A percentile compares a stretch with the other conserved stretches of the same genome.
These are phyloP conservation scores for Hyphodiscus sp. DNA, from an alignment of 2,329 filamentous ascomycete species.

Conservation along the genomic window DNA sequence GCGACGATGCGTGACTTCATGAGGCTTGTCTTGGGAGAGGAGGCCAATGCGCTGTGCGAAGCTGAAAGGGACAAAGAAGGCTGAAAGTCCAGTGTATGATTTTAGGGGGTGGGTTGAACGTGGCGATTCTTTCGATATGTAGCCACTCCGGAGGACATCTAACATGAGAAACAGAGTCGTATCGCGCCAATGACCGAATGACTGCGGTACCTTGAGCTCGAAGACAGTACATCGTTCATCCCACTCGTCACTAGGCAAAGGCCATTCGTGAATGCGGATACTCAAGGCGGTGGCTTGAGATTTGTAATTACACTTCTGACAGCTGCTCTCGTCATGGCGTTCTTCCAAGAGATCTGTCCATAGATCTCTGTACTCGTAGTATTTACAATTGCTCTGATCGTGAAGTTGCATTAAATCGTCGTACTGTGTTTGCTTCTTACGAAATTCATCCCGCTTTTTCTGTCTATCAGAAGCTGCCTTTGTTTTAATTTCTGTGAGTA, in stretches of 20 bases:
- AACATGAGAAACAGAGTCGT: no score
- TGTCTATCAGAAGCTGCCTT: constrained; percentile 30
- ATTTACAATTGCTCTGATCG: constrained; percentile 1
- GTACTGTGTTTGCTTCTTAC: constrained; percentile 25
- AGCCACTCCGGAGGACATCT: no score
- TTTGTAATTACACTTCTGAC: constrained; percentile 32
- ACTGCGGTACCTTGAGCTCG: constrained; percentile 38
- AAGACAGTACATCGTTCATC: constrained; percentile 42
- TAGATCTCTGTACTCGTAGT: background rate
- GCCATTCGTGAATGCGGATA: constrained; percentile 50
- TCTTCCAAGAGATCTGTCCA: background rate
- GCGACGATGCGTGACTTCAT: no score
- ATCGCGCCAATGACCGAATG: constrained; percentile 40
- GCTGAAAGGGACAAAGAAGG: background rate
- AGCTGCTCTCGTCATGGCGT: constrained; percentile 16
- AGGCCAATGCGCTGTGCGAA: constrained; percentile 2
- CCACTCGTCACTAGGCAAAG: constrained; percentile 33
- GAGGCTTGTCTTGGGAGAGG: constrained; percentile 6
- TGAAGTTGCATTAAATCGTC: constrained; percentile 20
- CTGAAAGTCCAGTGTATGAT: background rate
- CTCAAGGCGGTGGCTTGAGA: constrained; percentile 30
- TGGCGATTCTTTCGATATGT: background rate
- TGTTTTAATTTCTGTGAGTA: constrained; percentile 30
- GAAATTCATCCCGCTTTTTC: constrained; percentile 32
- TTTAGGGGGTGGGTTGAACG: background rate